Evolutionary conservation across 2,329 filamentous ascomycete genomes (phyloP), one percentile per base, ranked within the genome.

Genomic region (Ambrosiella beaveri): DNA sequence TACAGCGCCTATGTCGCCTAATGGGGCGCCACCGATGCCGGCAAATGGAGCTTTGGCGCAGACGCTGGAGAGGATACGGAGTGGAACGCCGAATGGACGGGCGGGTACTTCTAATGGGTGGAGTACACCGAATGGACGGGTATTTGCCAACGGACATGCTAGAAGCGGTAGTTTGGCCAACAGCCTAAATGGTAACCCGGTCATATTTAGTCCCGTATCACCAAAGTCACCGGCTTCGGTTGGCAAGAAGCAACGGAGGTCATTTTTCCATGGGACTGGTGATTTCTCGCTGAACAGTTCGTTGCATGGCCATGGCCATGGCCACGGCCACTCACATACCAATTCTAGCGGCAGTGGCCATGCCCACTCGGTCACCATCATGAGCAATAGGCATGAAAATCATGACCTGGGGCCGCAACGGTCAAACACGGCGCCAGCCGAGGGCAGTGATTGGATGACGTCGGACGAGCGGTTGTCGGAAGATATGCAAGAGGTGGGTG

Each of bases 391-490:
- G 8, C 44, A 57, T 8, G 13, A 13, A 1, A 39, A 15, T 27
- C n/a, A 41, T 17, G 55, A 50, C 2, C 11, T 44, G 7, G 35
- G 9, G n/a, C 52, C 52, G 1, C 36, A 40, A 40, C 41, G 55
- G 3, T 55, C 51, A 11, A 38, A 58, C 51, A 58, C 40, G n/a
- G 51, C 36, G 11, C 37, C 40, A 7, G 27, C 35, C 13, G 27
- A 50, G 15, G 7, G n/a, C 27, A 71, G 64, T 11, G 73, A 69
- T 15, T 63, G 62, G 62, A 45, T 56, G 15, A 57, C 58, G 8
- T 15, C 13, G 7, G 61, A 63, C n/a, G 51, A 54, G 7, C 44
- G 51, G 13, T 17, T 52, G 19, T 61, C 56, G 2, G 54, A 57
- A 40, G 56, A 58, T n/a, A 27, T 37, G 9, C 17, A 64, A 7